These are phyloP conservation scores for Scleromitrula shiraiana DNA, from an alignment of 2,329 filamentous ascomycete genomes.

Conservation along the genomic window DNA sequence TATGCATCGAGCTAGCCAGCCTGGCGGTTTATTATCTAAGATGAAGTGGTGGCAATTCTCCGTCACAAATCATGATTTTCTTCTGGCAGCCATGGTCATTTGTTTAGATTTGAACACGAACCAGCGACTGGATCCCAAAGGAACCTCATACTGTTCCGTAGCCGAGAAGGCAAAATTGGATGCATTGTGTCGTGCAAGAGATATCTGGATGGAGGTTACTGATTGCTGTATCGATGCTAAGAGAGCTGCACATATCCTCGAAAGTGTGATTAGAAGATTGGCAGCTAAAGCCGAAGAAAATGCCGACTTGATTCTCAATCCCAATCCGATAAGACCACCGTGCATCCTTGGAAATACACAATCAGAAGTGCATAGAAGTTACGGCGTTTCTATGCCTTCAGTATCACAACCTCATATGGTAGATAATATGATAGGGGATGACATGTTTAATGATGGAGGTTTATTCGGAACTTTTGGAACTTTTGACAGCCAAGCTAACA, in stretches of 20 bases:
- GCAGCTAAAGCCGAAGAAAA: constrained; percentile 3
- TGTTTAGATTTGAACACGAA: constrained; percentile 36
- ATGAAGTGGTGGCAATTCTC: constrained; percentile 51
- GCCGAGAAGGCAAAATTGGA: constrained; percentile 16
- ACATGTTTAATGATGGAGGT: constrained; percentile 3
- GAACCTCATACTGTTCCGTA: constrained; percentile 13
- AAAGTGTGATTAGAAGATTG: constrained; percentile 16
- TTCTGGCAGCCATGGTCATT: constrained; percentile 53
- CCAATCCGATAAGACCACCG: not conserved
- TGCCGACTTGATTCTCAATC: not conserved
- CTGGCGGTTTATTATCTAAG: constrained; percentile 44
- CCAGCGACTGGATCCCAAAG: not conserved
- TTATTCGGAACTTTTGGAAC: constrained; percentile 13
- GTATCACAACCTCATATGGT: not conserved
- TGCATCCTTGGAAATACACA: too few species aligned
- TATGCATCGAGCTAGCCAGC: constrained; percentile 42
- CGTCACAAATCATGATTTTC: constrained; percentile 51
- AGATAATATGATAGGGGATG: constrained; percentile 12
- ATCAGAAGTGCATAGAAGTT: too few species aligned
- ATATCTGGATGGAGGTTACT: constrained; percentile 20
- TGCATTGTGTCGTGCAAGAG: constrained; percentile 15
- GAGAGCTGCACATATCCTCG: constrained; percentile 16
- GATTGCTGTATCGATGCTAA: constrained; percentile 21
- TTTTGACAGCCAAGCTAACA: constrained; percentile 12
- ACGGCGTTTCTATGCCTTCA: not conserved